These are phyloP conservation scores for Thermochaetoides thermophila DNA, from an alignment of 495 filamentous ascomycete genomes.

Conservation along the genomic window DNA sequence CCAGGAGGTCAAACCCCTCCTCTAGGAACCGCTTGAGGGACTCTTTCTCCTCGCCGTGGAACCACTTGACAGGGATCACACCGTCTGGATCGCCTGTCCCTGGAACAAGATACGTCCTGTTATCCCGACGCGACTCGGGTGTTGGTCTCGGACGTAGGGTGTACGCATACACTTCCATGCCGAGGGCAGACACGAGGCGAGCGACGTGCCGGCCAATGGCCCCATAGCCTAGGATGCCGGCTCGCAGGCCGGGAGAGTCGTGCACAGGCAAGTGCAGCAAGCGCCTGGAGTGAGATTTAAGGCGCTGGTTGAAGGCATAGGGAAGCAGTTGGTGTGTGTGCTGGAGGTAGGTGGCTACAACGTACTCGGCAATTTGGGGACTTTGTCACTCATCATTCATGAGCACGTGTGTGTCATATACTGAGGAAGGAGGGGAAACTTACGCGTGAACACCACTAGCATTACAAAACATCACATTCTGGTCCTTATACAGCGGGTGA, in stretches of 20 bases:
- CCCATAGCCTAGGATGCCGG: conserved; percentile 76
- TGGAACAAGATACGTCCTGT: conserved; percentile 53
- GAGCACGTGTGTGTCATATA: not conserved
- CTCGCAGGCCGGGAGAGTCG: too few species aligned
- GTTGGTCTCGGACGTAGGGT: conserved; percentile 54
- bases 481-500: conserved; percentile 48
- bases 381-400: not conserved
- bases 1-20: conserved; percentile 58
- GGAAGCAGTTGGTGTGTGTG: not conserved
- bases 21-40: conserved; percentile 51
- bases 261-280: too few species aligned
- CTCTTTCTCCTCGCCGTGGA: conserved; percentile 44
- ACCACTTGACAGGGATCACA: conserved; percentile 58
- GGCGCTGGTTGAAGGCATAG: conserved; percentile 24
- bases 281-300: too few species aligned
- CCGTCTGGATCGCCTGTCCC: conserved; percentile 69
- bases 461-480: conserved; percentile 51
- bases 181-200: conserved; percentile 58
- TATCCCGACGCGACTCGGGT: conserved; percentile 42
- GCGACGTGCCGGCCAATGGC: conserved; percentile 69
- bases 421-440: not conserved
- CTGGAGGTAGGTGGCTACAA: conserved; percentile 35
- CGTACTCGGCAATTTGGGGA: conserved; percentile 77
- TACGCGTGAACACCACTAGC: conserved; percentile 61
- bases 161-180: conserved; percentile 71